These are phyloP conservation scores for Cyberlindnera misumaiensis DNA, from an alignment of 805 yeast species.

Conservation along the genomic window DNA sequence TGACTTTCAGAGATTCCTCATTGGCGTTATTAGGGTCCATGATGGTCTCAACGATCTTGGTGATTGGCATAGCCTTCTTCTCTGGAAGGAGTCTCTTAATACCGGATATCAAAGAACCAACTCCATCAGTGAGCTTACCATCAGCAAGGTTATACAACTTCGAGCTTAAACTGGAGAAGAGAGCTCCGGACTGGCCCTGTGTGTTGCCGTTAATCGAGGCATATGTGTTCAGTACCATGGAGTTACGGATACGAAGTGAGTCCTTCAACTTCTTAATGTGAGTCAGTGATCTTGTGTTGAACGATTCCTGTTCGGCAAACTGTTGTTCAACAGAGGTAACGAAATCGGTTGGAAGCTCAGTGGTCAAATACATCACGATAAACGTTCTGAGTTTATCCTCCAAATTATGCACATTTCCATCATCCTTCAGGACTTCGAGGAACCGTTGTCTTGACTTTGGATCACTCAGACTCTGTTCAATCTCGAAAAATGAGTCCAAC, in stretches of 20 bases:
- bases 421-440: slow-evolving; percentile 46
- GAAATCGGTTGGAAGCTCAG: slow-evolving; percentile 44
- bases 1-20: slow-evolving; percentile 56
- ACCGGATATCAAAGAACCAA: slow-evolving; percentile 83
- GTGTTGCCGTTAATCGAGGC: slow-evolving; percentile 20
- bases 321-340: slow-evolving; percentile 55
- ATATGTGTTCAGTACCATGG: slow-evolving; percentile 29
- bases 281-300: slow-evolving; percentile 56
- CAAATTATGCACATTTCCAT: slow-evolving; percentile 48
- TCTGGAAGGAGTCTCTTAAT: slow-evolving; percentile 83
- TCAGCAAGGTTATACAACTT: slow-evolving; percentile 76
- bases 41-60: slow-evolving; percentile 84
- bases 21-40: slow-evolving; percentile 74
- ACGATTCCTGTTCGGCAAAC: slow-evolving; percentile 46
- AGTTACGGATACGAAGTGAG: slow-evolving; percentile 46
- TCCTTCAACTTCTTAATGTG: slow-evolving; percentile 82
- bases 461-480: slow-evolving; percentile 77
- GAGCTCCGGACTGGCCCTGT: slow-evolving; percentile 38
- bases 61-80: slow-evolving; percentile 80
- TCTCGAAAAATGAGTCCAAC: slow-evolving; percentile 86
- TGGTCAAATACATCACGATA: slow-evolving; percentile 61
- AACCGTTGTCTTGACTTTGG: slow-evolving; percentile 48
- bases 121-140: slow-evolving; percentile 80
- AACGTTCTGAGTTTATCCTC: slow-evolving; percentile 88
- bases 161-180: slow-evolving; percentile 68